A percentile compares a stretch with the other conserved stretches of the same genome.
Evolutionary conservation across 2,329 filamentous ascomycete species (phyloP).

Genomic region (Aspergillus caelatus): DNA sequence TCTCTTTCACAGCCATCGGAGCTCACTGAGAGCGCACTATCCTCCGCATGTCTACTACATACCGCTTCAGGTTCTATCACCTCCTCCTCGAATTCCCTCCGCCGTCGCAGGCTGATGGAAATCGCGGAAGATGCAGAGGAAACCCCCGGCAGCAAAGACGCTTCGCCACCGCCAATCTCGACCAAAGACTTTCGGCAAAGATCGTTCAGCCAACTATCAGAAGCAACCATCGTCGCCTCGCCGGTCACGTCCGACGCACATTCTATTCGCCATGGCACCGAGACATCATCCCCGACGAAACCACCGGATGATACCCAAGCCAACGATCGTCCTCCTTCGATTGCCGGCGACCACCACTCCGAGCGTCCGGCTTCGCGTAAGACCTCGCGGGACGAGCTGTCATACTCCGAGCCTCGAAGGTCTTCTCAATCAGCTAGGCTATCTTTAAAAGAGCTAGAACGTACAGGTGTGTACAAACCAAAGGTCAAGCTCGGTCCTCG

Average conservation of each 20-base stretch:
- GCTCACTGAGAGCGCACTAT: slow-evolving; percentile 84
- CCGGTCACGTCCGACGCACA: slow-evolving; percentile 21
- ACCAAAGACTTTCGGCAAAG: slow-evolving; percentile 24
- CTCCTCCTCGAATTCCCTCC: slow-evolving; percentile 79
- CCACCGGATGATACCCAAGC: slow-evolving; percentile 13
- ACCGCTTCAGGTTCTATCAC: slow-evolving; percentile 83
- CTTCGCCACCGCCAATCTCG: slow-evolving; percentile 27
- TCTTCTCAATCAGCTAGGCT: slow-evolving; percentile 48
- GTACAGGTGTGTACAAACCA: slow-evolving; percentile 42
- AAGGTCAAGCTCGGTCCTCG: slow-evolving; percentile 90
- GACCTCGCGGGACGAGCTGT: slow-evolving; percentile 36
- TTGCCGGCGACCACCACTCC: slow-evolving; percentile 19
- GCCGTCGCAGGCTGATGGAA: slow-evolving; percentile 78
- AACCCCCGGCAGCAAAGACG: slow-evolving; percentile 63
- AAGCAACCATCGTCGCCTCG: slow-evolving; percentile 38
- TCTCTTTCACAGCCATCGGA: slow-evolving; percentile 74
- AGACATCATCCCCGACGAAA: slow-evolving; percentile 17
- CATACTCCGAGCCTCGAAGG: slow-evolving; percentile 39
- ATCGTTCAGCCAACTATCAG: slow-evolving; percentile 36
- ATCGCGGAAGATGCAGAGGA: slow-evolving; percentile 94
- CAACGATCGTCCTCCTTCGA: slow-evolving; percentile 15
- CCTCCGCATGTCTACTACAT: slow-evolving; percentile 85
- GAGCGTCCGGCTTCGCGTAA: slow-evolving; percentile 25
- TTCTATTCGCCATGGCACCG: slow-evolving; percentile 21
- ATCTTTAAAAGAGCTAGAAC: slow-evolving; percentile 48